phyloP scores from a whole-genome alignment of 1,139 yeast species.

The Schizosaccharomyces versatilis region DNA sequence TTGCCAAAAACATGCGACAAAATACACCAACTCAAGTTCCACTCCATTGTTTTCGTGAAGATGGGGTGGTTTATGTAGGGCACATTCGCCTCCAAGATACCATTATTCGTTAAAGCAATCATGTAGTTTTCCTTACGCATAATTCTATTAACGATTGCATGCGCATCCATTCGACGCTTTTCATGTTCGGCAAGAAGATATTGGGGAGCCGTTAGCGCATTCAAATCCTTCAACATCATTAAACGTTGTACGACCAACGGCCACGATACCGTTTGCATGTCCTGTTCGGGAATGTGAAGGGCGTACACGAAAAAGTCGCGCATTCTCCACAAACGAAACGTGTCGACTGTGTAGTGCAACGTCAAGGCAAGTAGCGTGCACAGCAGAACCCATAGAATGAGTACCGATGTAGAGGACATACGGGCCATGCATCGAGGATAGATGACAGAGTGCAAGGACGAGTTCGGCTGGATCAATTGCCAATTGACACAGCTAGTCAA shows the following conservation, averaged over 20 bases:
- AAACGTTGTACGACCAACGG: constrained; percentile 61
- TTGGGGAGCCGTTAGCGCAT: constrained; percentile 37
- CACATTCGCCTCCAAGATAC: constrained; percentile 34
- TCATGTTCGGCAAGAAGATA: constrained; percentile 29
- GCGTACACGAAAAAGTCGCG: constrained; percentile 38
- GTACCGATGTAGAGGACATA: constrained; percentile 22
- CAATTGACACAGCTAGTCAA: constrained; percentile 71
- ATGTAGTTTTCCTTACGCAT: constrained; percentile 88
- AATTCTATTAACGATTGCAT: constrained; percentile 80
- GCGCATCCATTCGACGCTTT: constrained; percentile 61
- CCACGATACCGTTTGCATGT: constrained; percentile 86
- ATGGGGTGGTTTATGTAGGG: background rate
- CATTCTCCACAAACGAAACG: constrained; percentile 37
- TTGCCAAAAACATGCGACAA: constrained; percentile 68
- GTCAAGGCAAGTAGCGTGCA: constrained; percentile 34
- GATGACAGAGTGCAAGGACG: constrained; percentile 27
- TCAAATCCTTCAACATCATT: constrained; percentile 54
- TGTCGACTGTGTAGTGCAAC: constrained; percentile 30
- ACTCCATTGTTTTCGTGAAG: constrained; percentile 70
- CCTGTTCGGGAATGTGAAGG: constrained; percentile 31
- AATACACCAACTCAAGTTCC: constrained; percentile 78
- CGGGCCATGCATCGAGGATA: constrained; percentile 37
- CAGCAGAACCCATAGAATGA: constrained; percentile 40
- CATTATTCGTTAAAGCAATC: constrained; percentile 69
- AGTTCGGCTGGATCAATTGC: constrained; percentile 23